These are phyloP conservation scores for Umbelopsis ramanniana DNA, from an alignment of 192 early-diverging fungal species.

Conservation along the genomic window DNA sequence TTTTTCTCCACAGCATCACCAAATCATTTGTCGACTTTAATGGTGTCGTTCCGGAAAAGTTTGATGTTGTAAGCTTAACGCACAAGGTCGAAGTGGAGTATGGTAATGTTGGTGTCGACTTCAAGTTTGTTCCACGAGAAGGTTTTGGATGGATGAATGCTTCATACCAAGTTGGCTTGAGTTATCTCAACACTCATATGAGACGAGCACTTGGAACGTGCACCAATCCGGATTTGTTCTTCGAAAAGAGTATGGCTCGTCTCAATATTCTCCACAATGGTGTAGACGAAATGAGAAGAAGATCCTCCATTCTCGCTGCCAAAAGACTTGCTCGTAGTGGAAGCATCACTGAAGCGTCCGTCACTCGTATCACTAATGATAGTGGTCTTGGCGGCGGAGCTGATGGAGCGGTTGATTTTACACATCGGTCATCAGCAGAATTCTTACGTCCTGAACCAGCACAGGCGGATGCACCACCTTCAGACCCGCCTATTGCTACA, in stretches of 20 bases:
- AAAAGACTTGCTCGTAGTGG: slow-evolving; percentile 29
- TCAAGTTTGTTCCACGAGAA: slow-evolving; percentile 91
- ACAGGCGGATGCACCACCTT: not conserved
- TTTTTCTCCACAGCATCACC: slow-evolving; percentile 59
- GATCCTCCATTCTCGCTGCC: slow-evolving; percentile 24
- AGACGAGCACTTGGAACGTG: slow-evolving; percentile 78
- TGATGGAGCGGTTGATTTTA: not conserved
- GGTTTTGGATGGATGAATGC: slow-evolving; percentile 99
- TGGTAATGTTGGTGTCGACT: slow-evolving; percentile 93
- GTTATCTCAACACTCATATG: slow-evolving; percentile 72
- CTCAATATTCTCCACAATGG: slow-evolving; percentile 15
- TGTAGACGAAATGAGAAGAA: slow-evolving; percentile 23
- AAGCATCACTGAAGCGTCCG: slow-evolving; percentile 18
- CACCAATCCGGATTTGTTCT: slow-evolving; percentile 72
- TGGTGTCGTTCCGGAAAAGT: slow-evolving; percentile 96
- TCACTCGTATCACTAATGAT: slow-evolving; percentile 1
- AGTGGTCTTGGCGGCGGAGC: not conserved
- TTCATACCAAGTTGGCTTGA: slow-evolving; percentile 81
- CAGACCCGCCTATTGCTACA: not conserved
- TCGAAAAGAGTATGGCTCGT: slow-evolving; percentile 43
- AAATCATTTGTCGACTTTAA: slow-evolving; percentile 96
- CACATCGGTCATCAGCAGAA: no score
- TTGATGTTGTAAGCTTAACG: slow-evolving; percentile 90
- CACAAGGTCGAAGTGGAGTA: slow-evolving; percentile 95
- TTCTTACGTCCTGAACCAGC: no score